phyloP scores from a whole-genome alignment of 1,139 yeast species.

The Geotrichum carabidarum region DNA sequence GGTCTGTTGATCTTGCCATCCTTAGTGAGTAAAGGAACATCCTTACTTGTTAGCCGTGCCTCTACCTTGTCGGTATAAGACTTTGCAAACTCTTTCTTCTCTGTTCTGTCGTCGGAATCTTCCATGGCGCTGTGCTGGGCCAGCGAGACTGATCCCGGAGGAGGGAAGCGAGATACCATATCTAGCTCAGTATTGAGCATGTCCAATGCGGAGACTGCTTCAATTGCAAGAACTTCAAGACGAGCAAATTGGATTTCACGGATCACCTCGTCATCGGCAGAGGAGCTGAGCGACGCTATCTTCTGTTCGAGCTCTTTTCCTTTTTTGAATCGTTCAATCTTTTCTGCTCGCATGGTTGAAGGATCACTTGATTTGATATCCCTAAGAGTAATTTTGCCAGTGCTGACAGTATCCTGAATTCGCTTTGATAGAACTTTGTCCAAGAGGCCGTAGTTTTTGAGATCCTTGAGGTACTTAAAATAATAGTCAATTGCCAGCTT shows the following conservation, averaged over 20 bases:
- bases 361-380: constrained; percentile 44
- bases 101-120: constrained; percentile 3
- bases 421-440: constrained; percentile 15
- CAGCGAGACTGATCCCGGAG: constrained; percentile 10
- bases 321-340: constrained; percentile 61
- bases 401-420: constrained; percentile 20
- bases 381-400: constrained; percentile 13
- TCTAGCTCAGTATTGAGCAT: constrained; percentile 53
- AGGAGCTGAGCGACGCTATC: constrained; percentile 26
- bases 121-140: constrained; percentile 15
- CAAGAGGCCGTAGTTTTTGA: constrained; percentile 16
- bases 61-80: constrained; percentile 16
- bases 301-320: constrained; percentile 50
- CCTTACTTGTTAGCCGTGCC: constrained; percentile 8
- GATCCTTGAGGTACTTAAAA: constrained; percentile 10
- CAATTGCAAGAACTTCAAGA: constrained; percentile 48
- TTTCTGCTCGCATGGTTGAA: constrained; percentile 56
- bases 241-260: constrained; percentile 54
- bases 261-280: constrained; percentile 44
- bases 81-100: not conserved
- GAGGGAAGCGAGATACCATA: constrained; percentile 39
- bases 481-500: constrained; percentile 21
- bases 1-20: constrained; percentile 80
- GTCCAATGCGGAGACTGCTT: constrained; percentile 52
- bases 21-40: constrained; percentile 35